A percentile compares a stretch with the other conserved stretches of the same genome.
phyloP scores from a whole-genome alignment of 495 filamentous ascomycete species.

The Podospora anserina region DNA sequence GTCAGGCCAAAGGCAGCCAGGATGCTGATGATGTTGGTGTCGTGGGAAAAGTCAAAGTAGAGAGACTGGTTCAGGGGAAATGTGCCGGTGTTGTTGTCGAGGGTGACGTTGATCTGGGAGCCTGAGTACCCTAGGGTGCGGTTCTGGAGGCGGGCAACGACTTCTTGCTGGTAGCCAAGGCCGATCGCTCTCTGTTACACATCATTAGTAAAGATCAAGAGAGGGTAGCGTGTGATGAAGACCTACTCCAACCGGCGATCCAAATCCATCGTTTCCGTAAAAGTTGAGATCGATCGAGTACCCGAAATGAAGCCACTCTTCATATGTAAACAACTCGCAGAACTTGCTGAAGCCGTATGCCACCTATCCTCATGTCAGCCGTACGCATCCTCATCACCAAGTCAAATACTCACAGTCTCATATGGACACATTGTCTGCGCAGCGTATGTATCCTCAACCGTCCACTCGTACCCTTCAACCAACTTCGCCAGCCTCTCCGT shows the following conservation, averaged over 20 bases:
- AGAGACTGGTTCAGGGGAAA: conserved; percentile 67
- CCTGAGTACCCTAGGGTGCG: conserved; percentile 51
- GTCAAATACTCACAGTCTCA: conserved; percentile 44
- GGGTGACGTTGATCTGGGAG: conserved; percentile 62
- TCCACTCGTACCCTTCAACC: conserved; percentile 51
- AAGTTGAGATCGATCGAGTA: conserved; percentile 64
- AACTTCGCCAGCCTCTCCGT: conserved; percentile 46
- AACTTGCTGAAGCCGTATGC: conserved; percentile 66
- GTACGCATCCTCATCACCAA: not conserved
- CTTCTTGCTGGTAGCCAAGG: conserved; percentile 61
- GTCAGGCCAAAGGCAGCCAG: conserved; percentile 72
- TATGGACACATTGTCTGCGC: conserved; percentile 75
- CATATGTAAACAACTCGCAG: conserved; percentile 65
- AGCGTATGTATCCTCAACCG: conserved; percentile 49
- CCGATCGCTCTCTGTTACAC: conserved; percentile 51
- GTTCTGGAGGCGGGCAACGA: conserved; percentile 55
- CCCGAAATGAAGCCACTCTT: conserved; percentile 71
- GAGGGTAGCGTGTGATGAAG: not conserved
- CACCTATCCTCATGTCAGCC: conserved; percentile 18
- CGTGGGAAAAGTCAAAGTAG: conserved; percentile 83
- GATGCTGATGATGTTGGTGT: conserved; percentile 73
- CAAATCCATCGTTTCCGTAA: conserved; percentile 55
- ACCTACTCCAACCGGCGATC: conserved; percentile 53
- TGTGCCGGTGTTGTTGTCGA: conserved; percentile 59
- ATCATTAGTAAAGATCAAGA: not conserved